A percentile compares a stretch with the other conserved stretches of the same genome.
These are phyloP conservation scores for Perkinsus chesapeaki DNA, from an alignment of 169 alveolate species.

Conservation along the genomic window DNA sequence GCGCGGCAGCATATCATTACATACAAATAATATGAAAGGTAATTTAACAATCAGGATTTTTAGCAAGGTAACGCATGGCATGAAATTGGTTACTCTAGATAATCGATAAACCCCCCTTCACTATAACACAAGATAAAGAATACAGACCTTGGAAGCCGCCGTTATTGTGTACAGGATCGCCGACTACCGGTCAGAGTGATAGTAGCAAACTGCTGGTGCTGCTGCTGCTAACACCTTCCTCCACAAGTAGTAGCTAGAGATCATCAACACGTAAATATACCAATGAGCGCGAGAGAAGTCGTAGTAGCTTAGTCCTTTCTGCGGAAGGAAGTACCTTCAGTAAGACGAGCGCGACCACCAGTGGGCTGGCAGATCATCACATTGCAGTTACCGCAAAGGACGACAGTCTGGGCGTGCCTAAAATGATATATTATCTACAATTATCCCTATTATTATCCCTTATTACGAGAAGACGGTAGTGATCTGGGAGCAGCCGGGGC, in stretches of 20 bases:
- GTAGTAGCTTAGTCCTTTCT: slow-evolving; percentile 43
- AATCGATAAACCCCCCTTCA: no score
- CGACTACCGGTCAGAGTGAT: slow-evolving; percentile 1
- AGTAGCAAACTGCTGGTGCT: background rate
- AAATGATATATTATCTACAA: background rate
- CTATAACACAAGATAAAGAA: background rate
- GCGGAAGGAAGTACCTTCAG: slow-evolving; percentile 91
- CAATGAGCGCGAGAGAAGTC: background rate
- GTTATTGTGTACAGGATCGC: background rate
- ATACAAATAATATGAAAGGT: no score
- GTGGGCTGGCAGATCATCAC: slow-evolving; percentile 91
- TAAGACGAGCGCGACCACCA: slow-evolving; percentile 91
- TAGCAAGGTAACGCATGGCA: no score
- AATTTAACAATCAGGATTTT: no score
- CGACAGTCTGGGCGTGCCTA: slow-evolving; percentile 88
- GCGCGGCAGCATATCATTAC: no score
- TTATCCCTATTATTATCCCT: slow-evolving; percentile 45
- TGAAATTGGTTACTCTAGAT: no score
- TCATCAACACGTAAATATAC: slow-evolving; percentile 1
- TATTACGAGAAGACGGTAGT: slow-evolving; percentile 75
- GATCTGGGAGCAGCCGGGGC: slow-evolving; percentile 90
- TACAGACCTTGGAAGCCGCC: background rate
- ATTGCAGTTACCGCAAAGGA: slow-evolving; percentile 84
- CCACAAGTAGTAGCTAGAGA: slow-evolving; percentile 2
- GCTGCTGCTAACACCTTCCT: background rate